Evolutionary conservation across 2,329 filamentous ascomycete genomes (phyloP), one percentile per base, ranked within the genome.

Genomic region (Fusarium sterilihyphosum): DNA sequence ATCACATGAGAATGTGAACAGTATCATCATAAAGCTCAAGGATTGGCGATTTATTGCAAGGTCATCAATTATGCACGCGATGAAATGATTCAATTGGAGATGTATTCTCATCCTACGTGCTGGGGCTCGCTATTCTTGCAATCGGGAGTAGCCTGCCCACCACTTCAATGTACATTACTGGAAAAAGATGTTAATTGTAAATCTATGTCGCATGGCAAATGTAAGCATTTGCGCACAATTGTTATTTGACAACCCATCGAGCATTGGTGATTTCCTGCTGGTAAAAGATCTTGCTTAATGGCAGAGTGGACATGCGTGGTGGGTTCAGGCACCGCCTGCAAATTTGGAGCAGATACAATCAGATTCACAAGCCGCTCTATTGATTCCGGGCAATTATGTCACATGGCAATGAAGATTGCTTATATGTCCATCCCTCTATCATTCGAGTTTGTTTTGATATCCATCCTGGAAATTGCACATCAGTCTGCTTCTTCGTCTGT

Each of bases 161-260:
- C 2, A 33, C 33, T 33, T 33, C 7, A 3, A 33, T 3, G 33
- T 33, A 33, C 9, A 13, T 35, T 12, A 17, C 31, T 17, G 3
- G 5, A 8, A 13, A 52, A 35, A 1, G 2, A 22, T 8, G 8
- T 8, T 18, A n/a, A 43, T 7, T n/a, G 20, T 1, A 0, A 35
- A 2, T 7, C 6, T 7, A 16, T 6, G 14, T 52, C 49, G 31
- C 49, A 24, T 24, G 3, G 17, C 6, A 2, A 52, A 35, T 8
- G 3, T 24, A 6, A 35, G 10, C 2, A 52, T 6, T 35, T 18
- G 4, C 2, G 4, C 10, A 2, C n/a, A n/a, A n/a, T 13, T 4
- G 13, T 52, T 17, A n/a, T 35, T 35, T 2, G 6, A 35, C 0
- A 31, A 10, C 2, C 22, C 6, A 6, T 24, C 6, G 2, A 6